A percentile compares a stretch with the other conserved stretches of the same genome.
Conservation (phyloP, 805 yeast species). For the Zygoascus bituminiphila region DNA sequence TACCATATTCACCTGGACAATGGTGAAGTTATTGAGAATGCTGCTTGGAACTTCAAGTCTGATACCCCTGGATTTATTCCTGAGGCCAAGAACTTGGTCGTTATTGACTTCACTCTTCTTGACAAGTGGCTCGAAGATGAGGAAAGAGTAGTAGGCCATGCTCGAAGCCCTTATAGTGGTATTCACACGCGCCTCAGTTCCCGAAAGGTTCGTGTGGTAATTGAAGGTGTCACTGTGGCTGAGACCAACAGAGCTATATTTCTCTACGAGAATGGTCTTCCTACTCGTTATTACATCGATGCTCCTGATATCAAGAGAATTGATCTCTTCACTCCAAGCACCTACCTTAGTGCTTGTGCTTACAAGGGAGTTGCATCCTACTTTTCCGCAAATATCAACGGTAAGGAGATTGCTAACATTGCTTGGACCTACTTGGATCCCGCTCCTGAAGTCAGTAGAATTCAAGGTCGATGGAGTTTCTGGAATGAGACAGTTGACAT, state of each 20-base stretch:
- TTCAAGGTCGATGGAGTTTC: no score
- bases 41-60: constrained; percentile 4
- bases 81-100: constrained; percentile 1
- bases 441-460: no score
- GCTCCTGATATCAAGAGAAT: constrained; percentile 2
- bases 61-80: constrained; percentile 4
- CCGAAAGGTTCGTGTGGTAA: constrained; percentile 4
- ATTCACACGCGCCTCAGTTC: constrained; percentile 5
- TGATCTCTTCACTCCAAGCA: constrained; percentile 3
- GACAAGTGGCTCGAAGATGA: constrained; percentile 9
- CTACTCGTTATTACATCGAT: constrained; percentile 7
- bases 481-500: no score
- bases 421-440: no score
- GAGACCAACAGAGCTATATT: constrained; percentile 6
- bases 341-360: constrained; percentile 7
- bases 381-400: not conserved
- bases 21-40: constrained; percentile 4
- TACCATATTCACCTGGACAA: constrained; percentile 1
- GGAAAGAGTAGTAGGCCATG: constrained; percentile 8
- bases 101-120: constrained; percentile 4
- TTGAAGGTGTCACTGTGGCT: constrained; percentile 7
- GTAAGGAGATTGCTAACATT: no score
- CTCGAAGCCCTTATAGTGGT: constrained; percentile 7
- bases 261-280: constrained; percentile 8
- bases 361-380: constrained; percentile 8